Percentiles rank a stretch among this genome's conserved stretches.
These are phyloP conservation scores for Dactylellina cionopaga DNA, from an alignment of 2,329 filamentous ascomycete genomes.

Conservation along the genomic window DNA sequence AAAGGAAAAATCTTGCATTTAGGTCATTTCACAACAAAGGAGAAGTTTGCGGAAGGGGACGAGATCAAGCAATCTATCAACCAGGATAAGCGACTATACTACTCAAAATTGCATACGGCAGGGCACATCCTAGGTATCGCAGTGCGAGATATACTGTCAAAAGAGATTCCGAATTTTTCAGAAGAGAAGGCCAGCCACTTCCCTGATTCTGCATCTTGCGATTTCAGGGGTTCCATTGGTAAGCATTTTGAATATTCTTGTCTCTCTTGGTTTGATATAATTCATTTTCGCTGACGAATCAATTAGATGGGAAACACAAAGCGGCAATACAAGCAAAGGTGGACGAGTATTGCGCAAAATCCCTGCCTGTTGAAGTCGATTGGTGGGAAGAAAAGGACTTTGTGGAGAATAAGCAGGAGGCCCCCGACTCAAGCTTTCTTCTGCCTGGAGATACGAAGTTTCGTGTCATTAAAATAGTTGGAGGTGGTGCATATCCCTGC, in stretches of 20 bases:
- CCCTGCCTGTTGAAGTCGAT: constrained; percentile 71
- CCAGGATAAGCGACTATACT: constrained; percentile 68
- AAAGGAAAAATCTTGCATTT: constrained; percentile 73
- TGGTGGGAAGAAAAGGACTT: constrained; percentile 76
- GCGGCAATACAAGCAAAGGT: constrained; percentile 70
- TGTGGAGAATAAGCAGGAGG: constrained; percentile 65
- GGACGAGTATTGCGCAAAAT: constrained; percentile 68
- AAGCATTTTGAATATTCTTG: neutral
- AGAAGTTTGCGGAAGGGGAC: constrained; percentile 62
- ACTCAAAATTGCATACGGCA: constrained; percentile 77
- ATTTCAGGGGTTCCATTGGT: constrained; percentile 74
- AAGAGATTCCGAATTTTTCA: constrained; percentile 67
- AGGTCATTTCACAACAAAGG: constrained; percentile 65
- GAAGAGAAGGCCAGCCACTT: constrained; percentile 79
- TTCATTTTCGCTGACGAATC: neutral
- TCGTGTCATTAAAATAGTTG: constrained; percentile 75
- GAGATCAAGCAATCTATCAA: constrained; percentile 70
- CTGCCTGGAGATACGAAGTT: constrained; percentile 68
- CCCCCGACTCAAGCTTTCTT: constrained; percentile 64
- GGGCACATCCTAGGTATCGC: constrained; percentile 77
- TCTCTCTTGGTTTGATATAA: neutral
- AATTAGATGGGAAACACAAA: constrained; percentile 69
- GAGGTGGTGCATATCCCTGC: constrained; percentile 76
- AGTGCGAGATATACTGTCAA: constrained; percentile 69
- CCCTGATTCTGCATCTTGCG: constrained; percentile 73